These are phyloP conservation scores for Claviceps sp. DNA, from an alignment of 2,329 filamentous ascomycete genomes.

Conservation along the genomic window DNA sequence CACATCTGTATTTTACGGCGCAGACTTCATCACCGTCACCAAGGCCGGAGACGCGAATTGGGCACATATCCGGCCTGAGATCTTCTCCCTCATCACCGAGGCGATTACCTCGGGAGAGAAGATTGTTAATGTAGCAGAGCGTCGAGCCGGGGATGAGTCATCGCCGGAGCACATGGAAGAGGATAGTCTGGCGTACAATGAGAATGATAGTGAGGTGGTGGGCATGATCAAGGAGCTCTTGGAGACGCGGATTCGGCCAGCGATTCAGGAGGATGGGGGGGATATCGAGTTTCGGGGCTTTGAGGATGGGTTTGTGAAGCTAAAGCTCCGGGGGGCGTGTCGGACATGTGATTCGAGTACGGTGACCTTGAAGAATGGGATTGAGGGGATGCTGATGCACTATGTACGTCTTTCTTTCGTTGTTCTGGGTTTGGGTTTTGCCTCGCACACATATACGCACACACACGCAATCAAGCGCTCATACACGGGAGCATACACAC, in stretches of 20 bases:
- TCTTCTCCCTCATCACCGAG: constrained; percentile 92
- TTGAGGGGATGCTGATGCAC: constrained; percentile 97
- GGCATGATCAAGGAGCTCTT: constrained; percentile 98
- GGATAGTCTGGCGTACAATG: constrained; percentile 70
- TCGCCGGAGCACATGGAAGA: constrained; percentile 22
- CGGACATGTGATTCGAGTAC: constrained; percentile 94
- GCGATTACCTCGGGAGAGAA: constrained; percentile 71
- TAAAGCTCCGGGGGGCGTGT: constrained; percentile 87
- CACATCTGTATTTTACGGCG: constrained; percentile 86
- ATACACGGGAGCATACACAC: too few species aligned
- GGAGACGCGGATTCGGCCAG: constrained; percentile 85
- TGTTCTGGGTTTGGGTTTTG: too few species aligned
- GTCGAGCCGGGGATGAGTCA: constrained; percentile 35
- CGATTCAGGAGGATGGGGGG: constrained; percentile 94
- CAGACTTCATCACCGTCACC: constrained; percentile 93
- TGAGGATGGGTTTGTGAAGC: constrained; percentile 61
- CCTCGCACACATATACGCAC: too few species aligned
- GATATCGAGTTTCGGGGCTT: constrained; percentile 95
- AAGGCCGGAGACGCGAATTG: constrained; percentile 81
- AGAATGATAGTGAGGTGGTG: constrained; percentile 86
- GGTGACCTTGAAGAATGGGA: constrained; percentile 92
- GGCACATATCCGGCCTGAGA: constrained; percentile 89
- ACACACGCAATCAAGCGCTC: too few species aligned
- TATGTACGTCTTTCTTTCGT: constrained; percentile 47
- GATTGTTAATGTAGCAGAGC: constrained; percentile 60